Percentiles rank a stretch among this genome's conserved stretches.
These are phyloP conservation scores for Aspergillus caelatus DNA, from an alignment of 2,329 filamentous ascomycete species.

Conservation along the genomic window DNA sequence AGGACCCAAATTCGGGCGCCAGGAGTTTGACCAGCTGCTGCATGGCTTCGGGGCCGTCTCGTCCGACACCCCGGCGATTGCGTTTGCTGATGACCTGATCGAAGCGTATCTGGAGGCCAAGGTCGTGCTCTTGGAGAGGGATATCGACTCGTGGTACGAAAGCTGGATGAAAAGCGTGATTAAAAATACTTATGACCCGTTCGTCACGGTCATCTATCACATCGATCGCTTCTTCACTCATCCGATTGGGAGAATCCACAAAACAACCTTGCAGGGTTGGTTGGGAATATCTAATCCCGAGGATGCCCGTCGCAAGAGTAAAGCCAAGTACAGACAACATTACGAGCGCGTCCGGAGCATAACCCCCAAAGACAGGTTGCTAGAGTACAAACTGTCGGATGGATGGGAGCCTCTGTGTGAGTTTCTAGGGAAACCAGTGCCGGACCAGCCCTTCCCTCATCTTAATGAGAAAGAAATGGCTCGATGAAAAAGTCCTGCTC, in stretches of 20 bases:
- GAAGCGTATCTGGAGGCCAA: too few species aligned
- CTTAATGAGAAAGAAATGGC: slow-evolving; percentile 10
- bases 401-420: slow-evolving; percentile 50
- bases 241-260: slow-evolving; percentile 4
- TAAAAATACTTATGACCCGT: not conserved
- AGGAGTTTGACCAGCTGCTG: too few species aligned
- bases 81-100: too few species aligned
- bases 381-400: slow-evolving; percentile 36
- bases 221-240: slow-evolving; percentile 5
- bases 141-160: too few species aligned
- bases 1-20: too few species aligned
- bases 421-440: slow-evolving; percentile 17
- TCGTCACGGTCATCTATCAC: slow-evolving; percentile 2
- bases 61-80: too few species aligned
- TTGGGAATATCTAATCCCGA: not conserved
- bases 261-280: slow-evolving; percentile 5
- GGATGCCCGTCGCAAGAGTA: slow-evolving; percentile 3
- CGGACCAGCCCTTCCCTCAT: slow-evolving; percentile 16
- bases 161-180: too few species aligned
- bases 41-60: too few species aligned
- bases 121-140: too few species aligned
- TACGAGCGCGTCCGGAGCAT: not conserved
- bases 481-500: not conserved
- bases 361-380: not conserved
- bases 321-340: slow-evolving; percentile 3